Evolutionary conservation across 2,329 filamentous ascomycete genomes (phyloP), one percentile per base, ranked within the genome.

Genomic region (Grosmannia penicillata): DNA sequence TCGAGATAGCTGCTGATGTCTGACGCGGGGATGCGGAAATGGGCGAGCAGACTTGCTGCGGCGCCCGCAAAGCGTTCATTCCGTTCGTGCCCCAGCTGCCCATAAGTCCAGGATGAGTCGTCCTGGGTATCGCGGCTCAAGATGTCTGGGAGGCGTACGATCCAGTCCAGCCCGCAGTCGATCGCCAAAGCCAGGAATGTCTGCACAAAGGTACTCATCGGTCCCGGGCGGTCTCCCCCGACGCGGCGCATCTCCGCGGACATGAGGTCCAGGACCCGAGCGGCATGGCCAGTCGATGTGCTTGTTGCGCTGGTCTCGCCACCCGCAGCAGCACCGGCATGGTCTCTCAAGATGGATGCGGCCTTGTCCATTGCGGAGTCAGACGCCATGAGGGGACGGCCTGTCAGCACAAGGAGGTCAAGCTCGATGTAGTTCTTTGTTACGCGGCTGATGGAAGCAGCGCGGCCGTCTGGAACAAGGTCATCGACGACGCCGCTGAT

Each of bases 401-500:
- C 34, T 2, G 40, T 31, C 17, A 49, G 41, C 0, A 50, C 15
- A 1, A 49, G 37, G 7, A 50, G 39, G 26, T 48, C 48, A 18
- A 50, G 41, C 40, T 49, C 47, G 18, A 50, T 47, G 37, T 47
- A 48, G 11, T 47, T 43, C 0, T 26, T 8, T 3, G 47, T 45
- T 13, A 46, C 36, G 5, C 32, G 28, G 4, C 38, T 47, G 33
- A 50, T 45, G 22, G 32, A 36, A 3, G 9, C 19, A 4, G 38
- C 9, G 14, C 36, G 38, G 13, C 37, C 14, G 25, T 43, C 43
- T 2, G 41, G 15, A 10, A 33, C 23, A 0, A 24, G 37, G 8
- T 43, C 32, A 18, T 23, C 39, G 6, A 39, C 36, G 45, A 46
- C n/a, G 17, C 25, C 32, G 26, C 25, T 29, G 21, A 30, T n/a